Base-by-base conservation (phyloP, 2,329 filamentous ascomycete genomes). In the Didymella pomorum region DNA sequence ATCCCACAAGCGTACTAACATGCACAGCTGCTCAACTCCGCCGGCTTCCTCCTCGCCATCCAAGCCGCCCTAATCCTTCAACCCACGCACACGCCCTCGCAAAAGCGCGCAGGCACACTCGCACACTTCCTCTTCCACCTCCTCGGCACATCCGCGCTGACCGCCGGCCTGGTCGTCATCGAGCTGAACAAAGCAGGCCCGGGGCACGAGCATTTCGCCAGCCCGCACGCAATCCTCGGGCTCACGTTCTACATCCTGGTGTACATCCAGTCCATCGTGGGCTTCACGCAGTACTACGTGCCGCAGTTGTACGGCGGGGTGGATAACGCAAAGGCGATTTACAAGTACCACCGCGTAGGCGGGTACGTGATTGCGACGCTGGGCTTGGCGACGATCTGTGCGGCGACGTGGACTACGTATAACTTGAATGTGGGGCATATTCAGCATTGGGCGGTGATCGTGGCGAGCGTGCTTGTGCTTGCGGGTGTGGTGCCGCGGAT, bases 31-130 rank as follows among this genome's bases (percentile, higher is more conserved):
- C 77, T 84, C 66, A 86, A 86, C 70, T 85, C 79, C 65, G 79
- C 89, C 56, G 93, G 87, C 47, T 77, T 96, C 58, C 82, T 97
- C 62, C 82, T 92, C 57, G 82, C 95, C 69, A 84, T 90, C 18
- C 89, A 97, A 81, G 89, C 89, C 54, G 87, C 93, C 64, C 87
- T 98, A 51, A 81, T 95, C 66, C 85, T 98, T 33, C 95, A 99
- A 76, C 95, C 94, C 1, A 97, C 94, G 0, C 86, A 90, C 68
- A 91, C 91, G 0, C 81, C 88, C 2, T 77, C 82, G 16, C 91
- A 97, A 79, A 97, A 97, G 79, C 78, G 78, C 37, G 67, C 80
- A 26, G 87, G 87, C 43, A 85, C 87, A 18, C 78, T 81, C 66
- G 75, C 86, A 45, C 94, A 99, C 78, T 88, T 87, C 23, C 78